Percentiles rank a stretch among this genome's conserved stretches.
Conservation (phyloP, 108 stramenopile species). For the Nitzschia putrida region DNA sequence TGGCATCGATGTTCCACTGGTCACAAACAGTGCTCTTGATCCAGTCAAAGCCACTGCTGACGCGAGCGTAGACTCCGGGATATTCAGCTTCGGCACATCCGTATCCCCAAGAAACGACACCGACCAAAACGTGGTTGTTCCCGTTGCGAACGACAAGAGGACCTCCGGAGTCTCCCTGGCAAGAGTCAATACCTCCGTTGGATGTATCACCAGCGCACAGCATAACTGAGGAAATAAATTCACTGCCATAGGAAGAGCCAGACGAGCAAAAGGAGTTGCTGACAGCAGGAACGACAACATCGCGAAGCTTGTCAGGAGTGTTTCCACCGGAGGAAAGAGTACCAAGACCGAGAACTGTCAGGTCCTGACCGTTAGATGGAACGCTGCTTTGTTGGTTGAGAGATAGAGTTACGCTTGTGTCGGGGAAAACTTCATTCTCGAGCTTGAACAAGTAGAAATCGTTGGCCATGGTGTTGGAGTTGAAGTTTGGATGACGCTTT, state of each 20-base stretch:
- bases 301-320: not conserved
- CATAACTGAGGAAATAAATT: constrained; percentile 2
- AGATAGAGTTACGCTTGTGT: not conserved
- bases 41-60: constrained; percentile 52
- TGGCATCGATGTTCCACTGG: constrained; percentile 21
- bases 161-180: constrained; percentile 61
- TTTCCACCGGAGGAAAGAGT: not conserved
- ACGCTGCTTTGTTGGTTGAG: constrained; percentile 18
- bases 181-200: constrained; percentile 36
- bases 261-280: not conserved
- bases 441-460: constrained; percentile 18
- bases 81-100: constrained; percentile 23
- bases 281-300: constrained; percentile 5
- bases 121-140: constrained; percentile 15
- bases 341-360: constrained; percentile 58
- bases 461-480: constrained; percentile 14
- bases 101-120: constrained; percentile 29
- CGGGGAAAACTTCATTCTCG: not conserved
- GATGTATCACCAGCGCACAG: constrained; percentile 18
- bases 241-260: not conserved
- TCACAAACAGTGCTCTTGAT: constrained; percentile 51
- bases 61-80: constrained; percentile 63
- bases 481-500: constrained; percentile 41
- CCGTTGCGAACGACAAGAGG: constrained; percentile 36
- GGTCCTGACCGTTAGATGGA: constrained; percentile 26